Conservation (phyloP, 441 rosid species). For the Cnidoscolus chayamansa region DNA sequence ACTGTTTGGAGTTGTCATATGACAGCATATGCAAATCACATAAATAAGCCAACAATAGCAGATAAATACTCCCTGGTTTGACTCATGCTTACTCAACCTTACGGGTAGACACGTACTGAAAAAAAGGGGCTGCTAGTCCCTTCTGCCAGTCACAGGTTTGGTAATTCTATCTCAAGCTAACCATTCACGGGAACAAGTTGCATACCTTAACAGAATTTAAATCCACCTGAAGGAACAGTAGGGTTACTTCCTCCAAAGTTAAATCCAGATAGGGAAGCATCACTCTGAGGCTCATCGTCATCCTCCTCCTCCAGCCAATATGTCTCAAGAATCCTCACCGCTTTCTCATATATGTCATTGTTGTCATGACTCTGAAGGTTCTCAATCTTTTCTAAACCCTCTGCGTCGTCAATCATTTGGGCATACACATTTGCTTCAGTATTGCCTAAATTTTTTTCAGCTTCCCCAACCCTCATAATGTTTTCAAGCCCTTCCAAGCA, state of each 20-base stretch:
- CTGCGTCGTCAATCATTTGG: conserved; percentile 72
- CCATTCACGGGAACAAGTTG: neutral
- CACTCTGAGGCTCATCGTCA: conserved; percentile 52
- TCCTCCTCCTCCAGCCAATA: conserved; percentile 76
- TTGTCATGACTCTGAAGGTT: conserved; percentile 73
- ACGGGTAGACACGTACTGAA: neutral
- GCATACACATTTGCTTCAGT: conserved; percentile 50
- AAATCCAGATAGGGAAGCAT: conserved; percentile 51
- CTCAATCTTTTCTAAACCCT: conserved; percentile 73
- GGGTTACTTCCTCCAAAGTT: conserved; percentile 54
- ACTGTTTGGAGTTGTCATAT: neutral
- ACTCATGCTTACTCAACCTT: neutral
- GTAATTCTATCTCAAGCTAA: neutral
- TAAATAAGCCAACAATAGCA: neutral
- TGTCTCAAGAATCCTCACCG: conserved; percentile 71
- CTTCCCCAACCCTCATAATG: conserved; percentile 81
- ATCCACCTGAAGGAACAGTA: conserved; percentile 62
- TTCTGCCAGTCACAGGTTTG: neutral
- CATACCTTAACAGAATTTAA: conserved; percentile 61
- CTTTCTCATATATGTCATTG: conserved; percentile 68
- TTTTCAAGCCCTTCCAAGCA: conserved; percentile 84
- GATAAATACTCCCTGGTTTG: neutral
- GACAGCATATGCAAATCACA: neutral
- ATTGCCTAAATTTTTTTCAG: conserved; percentile 52
- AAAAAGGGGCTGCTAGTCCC: neutral